A percentile compares a stretch with the other conserved stretches of the same genome.
phyloP scores from a whole-genome alignment of 257 asterid genomes.

The Anisodus acutangulus region DNA sequence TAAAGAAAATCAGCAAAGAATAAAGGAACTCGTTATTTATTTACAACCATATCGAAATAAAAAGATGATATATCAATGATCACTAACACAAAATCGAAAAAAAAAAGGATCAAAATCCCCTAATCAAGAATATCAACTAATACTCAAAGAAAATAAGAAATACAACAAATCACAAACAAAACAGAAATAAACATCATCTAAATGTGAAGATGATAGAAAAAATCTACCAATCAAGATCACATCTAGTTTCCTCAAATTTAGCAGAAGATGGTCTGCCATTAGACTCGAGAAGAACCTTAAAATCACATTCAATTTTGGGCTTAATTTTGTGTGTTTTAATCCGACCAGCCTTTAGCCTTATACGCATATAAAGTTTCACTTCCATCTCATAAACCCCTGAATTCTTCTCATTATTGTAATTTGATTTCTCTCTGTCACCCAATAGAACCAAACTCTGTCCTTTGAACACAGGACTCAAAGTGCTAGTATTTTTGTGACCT shows the following conservation, averaged over 20 bases:
- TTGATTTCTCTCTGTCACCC: conserved; percentile 26
- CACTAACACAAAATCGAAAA: neutral
- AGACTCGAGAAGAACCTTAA: conserved; percentile 58
- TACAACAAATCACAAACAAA: neutral
- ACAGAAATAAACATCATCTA: conserved; percentile 24
- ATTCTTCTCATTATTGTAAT: too few relatives aligned
- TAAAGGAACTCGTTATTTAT: conserved; percentile 38
- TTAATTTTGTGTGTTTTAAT: conserved; percentile 56
- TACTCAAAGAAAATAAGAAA: neutral
- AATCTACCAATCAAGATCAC: conserved; percentile 72
- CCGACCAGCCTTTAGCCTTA: too few relatives aligned
- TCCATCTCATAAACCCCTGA: too few relatives aligned
- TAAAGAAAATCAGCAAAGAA: too few relatives aligned
- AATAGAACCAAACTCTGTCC: conserved; percentile 48
- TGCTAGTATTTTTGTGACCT: conserved; percentile 55
- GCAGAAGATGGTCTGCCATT: conserved; percentile 45
- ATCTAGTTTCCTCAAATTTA: conserved; percentile 45
- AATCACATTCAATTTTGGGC: conserved; percentile 72
- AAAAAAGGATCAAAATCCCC: neutral
- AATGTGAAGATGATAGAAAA: neutral
- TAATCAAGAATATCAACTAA: conserved; percentile 1
- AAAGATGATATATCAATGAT: neutral
- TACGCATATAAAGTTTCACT: too few relatives aligned
- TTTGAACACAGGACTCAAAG: conserved; percentile 45
- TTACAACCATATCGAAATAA: conserved; percentile 30